Conservation (phyloP, 2,329 filamentous ascomycete species). For the Sporothrix mexicana region DNA sequence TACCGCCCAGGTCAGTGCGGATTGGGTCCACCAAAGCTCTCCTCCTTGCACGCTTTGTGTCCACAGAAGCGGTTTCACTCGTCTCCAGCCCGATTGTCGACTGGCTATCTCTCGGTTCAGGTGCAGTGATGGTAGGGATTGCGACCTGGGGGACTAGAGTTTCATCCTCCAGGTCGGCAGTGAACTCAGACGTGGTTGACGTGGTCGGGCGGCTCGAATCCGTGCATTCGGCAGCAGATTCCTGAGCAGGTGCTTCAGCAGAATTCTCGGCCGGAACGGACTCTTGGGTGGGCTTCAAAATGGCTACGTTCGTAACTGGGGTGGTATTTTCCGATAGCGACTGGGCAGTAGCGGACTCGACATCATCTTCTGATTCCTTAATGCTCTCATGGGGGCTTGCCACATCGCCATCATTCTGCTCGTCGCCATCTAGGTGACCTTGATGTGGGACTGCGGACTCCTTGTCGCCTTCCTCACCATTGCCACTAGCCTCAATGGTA, state of each 20-base stretch:
- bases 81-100: constrained; percentile 26
- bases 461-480: too few species aligned
- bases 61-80: constrained; percentile 41
- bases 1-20: constrained; percentile 46
- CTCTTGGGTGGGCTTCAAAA: neutral
- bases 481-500: neutral
- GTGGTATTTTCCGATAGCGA: neutral
- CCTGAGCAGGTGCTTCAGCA: neutral
- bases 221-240: neutral
- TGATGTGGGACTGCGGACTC: too few species aligned
- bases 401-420: too few species aligned
- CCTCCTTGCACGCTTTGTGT: constrained; percentile 45
- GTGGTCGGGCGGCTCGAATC: constrained; percentile 23
- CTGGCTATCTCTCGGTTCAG: constrained; percentile 27
- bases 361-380: neutral
- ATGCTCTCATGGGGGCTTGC: neutral
- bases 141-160: neutral
- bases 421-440: too few species aligned
- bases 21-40: constrained; percentile 60
- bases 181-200: constrained; percentile 30
- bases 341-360: neutral
- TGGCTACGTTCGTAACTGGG: neutral
- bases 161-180: constrained; percentile 29
- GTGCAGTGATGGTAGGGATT: constrained; percentile 26
- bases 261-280: neutral